Evolutionary conservation across 2,329 filamentous ascomycete genomes (phyloP), one percentile per base, ranked within the genome.

Genomic region (Sporothrix humicola): DNA sequence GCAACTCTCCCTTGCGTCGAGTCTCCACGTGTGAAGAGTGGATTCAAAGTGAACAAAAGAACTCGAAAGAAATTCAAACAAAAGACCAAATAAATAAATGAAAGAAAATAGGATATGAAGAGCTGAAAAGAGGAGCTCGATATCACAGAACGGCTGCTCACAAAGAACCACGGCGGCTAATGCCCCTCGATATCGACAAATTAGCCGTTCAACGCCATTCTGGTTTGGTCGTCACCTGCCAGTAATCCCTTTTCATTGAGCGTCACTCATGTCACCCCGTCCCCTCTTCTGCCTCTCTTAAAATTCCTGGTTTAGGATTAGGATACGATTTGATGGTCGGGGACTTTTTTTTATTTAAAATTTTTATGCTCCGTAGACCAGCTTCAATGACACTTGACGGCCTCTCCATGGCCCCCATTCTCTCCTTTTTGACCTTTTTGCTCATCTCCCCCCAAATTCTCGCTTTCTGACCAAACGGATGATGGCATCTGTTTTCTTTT

Each of bases 261-360:
- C 17, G 7, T 13, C 56, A 31, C 56, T 37, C 56, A 17, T 37
- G 17, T 37, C 26, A 8, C 56, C 13, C 31, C 31, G 31, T 26
- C 56, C 17, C 26, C 31, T 59, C 5, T 37, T 26, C 52, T 12
- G 26, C 17, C 37, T 65, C 61, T 65, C 61, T 48, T 65, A 65
- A 65, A 23, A 8, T 65, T 65, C 42, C 61, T 48, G 42, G 42
- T 48, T 65, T 65, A 8, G 61, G 61, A 26, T 8, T 48, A 65
- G 61, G 20, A 65, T 37, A 37, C 42, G 59, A 23, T 9, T 44
- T 9, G 17, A 20, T 15, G 12, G 61, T 48, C 23, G 12, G 42
- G 44, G 42, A 20, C n/a, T 66, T 26, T 63, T 17, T 42, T 7
- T 8, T n/a, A n/a, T n/a, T 48, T 66, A 66, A 17, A 2, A 37